These are phyloP conservation scores for Colletotrichum acutatum DNA, from an alignment of 2,329 filamentous ascomycete genomes.

Conservation along the genomic window DNA sequence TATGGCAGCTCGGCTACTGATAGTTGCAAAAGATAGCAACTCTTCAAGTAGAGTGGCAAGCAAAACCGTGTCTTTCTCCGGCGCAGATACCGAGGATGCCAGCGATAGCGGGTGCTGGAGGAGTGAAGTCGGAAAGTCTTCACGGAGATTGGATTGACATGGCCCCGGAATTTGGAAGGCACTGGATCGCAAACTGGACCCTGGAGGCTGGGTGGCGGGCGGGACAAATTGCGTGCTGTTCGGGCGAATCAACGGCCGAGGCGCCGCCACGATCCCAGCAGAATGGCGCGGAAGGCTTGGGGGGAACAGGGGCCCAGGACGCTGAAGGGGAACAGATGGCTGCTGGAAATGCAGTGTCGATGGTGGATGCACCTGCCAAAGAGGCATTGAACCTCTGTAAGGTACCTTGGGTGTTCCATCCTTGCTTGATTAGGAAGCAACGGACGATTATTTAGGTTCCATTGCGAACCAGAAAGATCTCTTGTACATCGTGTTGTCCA, in stretches of 20 bases:
- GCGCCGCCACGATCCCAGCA: slow-evolving; percentile 31
- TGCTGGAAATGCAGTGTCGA: background rate
- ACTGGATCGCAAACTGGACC: slow-evolving; percentile 18
- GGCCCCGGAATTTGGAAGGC: background rate
- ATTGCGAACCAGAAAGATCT: background rate
- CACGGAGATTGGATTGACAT: background rate
- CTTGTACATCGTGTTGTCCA: background rate
- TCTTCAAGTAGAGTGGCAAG: slow-evolving; percentile 13
- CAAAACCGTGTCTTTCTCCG: slow-evolving; percentile 20
- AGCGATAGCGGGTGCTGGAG: slow-evolving; percentile 29
- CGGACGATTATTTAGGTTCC: background rate
- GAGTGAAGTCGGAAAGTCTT: slow-evolving; percentile 8
- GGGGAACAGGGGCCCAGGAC: background rate
- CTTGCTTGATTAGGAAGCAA: background rate
- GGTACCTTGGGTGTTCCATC: background rate
- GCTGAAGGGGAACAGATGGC: background rate
- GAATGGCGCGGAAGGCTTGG: background rate
- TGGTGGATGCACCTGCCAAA: background rate
- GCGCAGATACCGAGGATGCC: slow-evolving; percentile 13
- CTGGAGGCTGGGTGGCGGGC: slow-evolving; percentile 21
- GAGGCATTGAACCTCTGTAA: background rate
- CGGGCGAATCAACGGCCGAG: slow-evolving; percentile 34
- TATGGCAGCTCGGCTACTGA: slow-evolving; percentile 16
- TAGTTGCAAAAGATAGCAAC: slow-evolving; percentile 9
- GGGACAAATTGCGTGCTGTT: slow-evolving; percentile 25